A percentile compares a stretch with the other conserved stretches of the same genome.
phyloP scores from a whole-genome alignment of 2,329 filamentous ascomycete genomes.

The Myrmaecium sp. region DNA sequence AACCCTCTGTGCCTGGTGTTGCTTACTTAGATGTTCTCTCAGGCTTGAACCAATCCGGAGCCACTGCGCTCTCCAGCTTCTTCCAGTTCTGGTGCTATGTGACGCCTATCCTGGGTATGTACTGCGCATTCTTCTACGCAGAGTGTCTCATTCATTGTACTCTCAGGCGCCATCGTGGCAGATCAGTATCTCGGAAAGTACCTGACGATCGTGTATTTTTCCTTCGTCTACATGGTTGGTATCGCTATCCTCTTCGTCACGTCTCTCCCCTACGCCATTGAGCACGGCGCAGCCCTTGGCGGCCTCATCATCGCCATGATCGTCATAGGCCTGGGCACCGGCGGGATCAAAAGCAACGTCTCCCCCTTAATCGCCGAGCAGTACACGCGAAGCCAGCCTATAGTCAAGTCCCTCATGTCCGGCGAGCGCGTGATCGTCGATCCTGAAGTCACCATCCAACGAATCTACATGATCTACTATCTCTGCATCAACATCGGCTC shows the following conservation, averaged over 20 bases:
- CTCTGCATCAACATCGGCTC: slow-evolving; percentile 55
- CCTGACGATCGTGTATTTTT: slow-evolving; percentile 52
- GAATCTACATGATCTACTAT: slow-evolving; percentile 43
- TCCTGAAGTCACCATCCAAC: slow-evolving; percentile 21
- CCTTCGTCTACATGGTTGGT: slow-evolving; percentile 44
- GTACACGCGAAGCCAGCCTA: slow-evolving; percentile 24
- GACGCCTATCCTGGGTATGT: slow-evolving; percentile 23
- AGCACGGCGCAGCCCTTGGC: slow-evolving; percentile 40
- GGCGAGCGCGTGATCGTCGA: slow-evolving; percentile 22
- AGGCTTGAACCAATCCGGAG: slow-evolving; percentile 24
- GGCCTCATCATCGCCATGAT: slow-evolving; percentile 48
- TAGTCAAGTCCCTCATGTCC: slow-evolving; percentile 19
- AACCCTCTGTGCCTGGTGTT: not conserved
- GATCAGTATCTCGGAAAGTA: slow-evolving; percentile 56
- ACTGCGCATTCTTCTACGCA: not conserved
- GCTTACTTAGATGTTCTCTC: slow-evolving; percentile 5
- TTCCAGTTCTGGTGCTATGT: slow-evolving; percentile 34
- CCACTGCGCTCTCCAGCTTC: slow-evolving; percentile 29
- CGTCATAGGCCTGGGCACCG: slow-evolving; percentile 58
- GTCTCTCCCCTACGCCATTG: slow-evolving; percentile 45
- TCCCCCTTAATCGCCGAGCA: slow-evolving; percentile 33
- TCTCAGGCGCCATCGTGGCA: slow-evolving; percentile 38
- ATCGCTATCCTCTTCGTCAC: slow-evolving; percentile 50
- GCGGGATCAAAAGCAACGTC: slow-evolving; percentile 71
- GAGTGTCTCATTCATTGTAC: not conserved